Evolutionary conservation across 345 rosid species (phyloP).

Genomic region (Mallotus nudiflorus): DNA sequence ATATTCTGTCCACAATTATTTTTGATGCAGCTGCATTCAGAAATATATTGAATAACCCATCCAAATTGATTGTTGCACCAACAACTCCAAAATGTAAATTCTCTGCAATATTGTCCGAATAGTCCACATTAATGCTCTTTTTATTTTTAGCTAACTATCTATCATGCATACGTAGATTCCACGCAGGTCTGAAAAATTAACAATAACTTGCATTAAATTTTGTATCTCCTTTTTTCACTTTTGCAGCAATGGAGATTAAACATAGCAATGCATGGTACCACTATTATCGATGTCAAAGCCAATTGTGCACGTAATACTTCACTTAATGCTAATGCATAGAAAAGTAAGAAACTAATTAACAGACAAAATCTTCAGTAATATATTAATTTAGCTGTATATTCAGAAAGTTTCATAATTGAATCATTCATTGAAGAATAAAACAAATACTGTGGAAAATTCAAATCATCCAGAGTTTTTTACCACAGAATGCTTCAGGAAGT

Average conservation of each 20-base stretch:
- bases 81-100: background rate
- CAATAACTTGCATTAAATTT: background rate
- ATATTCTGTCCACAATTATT: background rate
- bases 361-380: background rate
- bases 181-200: background rate
- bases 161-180: background rate
- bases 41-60: background rate
- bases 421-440: background rate
- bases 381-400: background rate
- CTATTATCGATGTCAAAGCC: background rate
- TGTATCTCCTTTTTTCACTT: background rate
- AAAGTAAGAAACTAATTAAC: constrained; percentile 5
- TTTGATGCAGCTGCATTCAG: background rate
- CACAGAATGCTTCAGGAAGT: constrained; percentile 85
- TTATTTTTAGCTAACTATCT: background rate
- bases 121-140: background rate
- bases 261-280: background rate
- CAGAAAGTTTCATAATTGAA: background rate
- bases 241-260: background rate
- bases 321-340: background rate
- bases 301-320: background rate
- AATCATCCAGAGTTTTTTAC: constrained; percentile 37
- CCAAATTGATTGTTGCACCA: background rate
- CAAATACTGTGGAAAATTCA: background rate
- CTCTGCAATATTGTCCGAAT: background rate